phyloP scores from a whole-genome alignment of 2,329 filamentous ascomycete genomes.

The Botryotinia calthae region DNA sequence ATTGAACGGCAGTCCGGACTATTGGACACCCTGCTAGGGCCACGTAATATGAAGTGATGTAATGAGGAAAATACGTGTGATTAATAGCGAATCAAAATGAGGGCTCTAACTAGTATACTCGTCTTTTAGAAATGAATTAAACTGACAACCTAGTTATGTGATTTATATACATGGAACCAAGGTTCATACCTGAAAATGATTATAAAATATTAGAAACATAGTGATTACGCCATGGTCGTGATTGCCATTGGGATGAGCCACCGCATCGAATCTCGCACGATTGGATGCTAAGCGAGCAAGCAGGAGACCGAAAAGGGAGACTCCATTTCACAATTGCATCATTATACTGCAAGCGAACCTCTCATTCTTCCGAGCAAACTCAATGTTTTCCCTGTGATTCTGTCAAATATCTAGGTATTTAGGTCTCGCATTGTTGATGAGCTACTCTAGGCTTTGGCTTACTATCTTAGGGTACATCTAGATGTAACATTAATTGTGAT shows the following conservation, averaged over 20 bases:
- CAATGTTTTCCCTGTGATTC: neutral
- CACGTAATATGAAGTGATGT: neutral
- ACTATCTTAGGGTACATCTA: neutral
- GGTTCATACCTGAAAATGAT: too few relatives aligned
- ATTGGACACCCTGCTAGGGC: conserved; percentile 40
- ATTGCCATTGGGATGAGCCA: neutral
- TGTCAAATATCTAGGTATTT: neutral
- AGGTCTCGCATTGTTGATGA: too few relatives aligned
- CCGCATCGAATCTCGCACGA: neutral
- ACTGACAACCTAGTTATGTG: neutral
- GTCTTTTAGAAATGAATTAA: neutral
- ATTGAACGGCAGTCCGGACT: too few relatives aligned
- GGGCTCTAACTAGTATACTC: neutral
- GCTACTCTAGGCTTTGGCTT: neutral
- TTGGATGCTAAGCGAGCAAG: neutral
- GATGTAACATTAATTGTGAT: neutral
- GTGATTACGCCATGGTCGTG: neutral
- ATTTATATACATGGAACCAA: neutral
- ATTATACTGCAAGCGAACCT: neutral
- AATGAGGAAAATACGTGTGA: neutral
- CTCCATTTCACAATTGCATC: neutral
- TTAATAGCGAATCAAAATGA: too few relatives aligned
- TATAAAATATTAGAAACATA: neutral
- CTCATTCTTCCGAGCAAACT: neutral
- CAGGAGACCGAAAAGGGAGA: neutral